Evolutionary conservation across 208 protist species (phyloP), one percentile per base, ranked within the genome.

Genomic region (Leishmania arabica): DNA sequence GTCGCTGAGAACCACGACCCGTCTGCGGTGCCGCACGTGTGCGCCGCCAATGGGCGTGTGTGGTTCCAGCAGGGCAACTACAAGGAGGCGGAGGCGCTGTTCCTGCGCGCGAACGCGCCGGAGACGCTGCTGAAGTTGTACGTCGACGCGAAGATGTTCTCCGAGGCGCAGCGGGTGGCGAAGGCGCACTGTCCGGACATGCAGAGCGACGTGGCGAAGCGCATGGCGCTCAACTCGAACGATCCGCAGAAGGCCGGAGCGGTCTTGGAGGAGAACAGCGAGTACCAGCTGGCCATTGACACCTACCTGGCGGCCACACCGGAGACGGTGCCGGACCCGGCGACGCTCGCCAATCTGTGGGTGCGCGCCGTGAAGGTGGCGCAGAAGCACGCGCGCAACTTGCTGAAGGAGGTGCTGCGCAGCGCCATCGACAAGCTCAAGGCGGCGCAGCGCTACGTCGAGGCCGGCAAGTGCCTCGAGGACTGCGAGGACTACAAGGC

Each of bases 1-100:
- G 98, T 99, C 15, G 98, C 98, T 15, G 97, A 99, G 85, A 89
- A 80, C 42, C 90, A 99, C 85, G 98, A 99, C 83, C 96, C 92
- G 37, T 89, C 87, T 24, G 86, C 93, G 34, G 89, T 99, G 72
- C 72, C 90, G 19, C 89, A 90, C 73, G 92, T 99, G 78, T 92
- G 98, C 65, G 91, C 91, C 58, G 96, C 97, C n/a, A 89, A 99
- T 87, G 98, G 87, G 47, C 90, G 92, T 7, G 88, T 88, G 15
- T 91, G 87, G 54, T 97, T 98, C 80, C 91, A 99, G 84, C 89
- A 93, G 76, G 88, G 91, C 80, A 96, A 99, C 82, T 98, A 96
- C 91, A 86, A 84, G 65, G 92, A 96, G 79, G 98, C 98, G 24
- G 98, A 99, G 89, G 34, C 78, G 42, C 89, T 99, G 45, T 98